A percentile compares a stretch with the other conserved stretches of the same genome.
Evolutionary conservation across 768 basidiomycete species (phyloP).

Genomic region (Gloeopeniophorella convolvens): DNA sequence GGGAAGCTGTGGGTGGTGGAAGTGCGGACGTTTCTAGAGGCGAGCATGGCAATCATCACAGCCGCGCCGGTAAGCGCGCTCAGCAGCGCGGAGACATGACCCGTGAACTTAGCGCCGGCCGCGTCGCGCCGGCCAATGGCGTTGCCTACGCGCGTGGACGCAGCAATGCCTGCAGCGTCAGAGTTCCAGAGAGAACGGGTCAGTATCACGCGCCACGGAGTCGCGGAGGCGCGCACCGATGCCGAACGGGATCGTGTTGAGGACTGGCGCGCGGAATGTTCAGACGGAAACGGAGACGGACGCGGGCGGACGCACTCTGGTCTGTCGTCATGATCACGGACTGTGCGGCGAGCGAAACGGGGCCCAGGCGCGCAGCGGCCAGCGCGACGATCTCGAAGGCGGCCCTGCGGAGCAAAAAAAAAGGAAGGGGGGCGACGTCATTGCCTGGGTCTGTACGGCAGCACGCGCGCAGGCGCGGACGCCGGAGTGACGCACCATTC

Average conservation of each 20-base stretch:
- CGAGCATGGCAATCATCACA: slow-evolving; percentile 56
- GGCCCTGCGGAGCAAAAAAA: slow-evolving; percentile 40
- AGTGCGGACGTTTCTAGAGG: slow-evolving; percentile 45
- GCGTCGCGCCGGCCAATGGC: slow-evolving; percentile 56
- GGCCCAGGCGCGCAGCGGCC: slow-evolving; percentile 64
- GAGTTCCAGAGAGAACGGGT: neutral
- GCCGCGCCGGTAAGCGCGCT: slow-evolving; percentile 52
- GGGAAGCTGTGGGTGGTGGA: neutral
- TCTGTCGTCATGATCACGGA: slow-evolving; percentile 78
- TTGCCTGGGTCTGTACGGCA: neutral
- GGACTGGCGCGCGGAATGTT: slow-evolving; percentile 34
- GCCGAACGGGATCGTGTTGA: slow-evolving; percentile 72
- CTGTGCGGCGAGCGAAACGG: slow-evolving; percentile 65
- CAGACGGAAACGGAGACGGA: neutral
- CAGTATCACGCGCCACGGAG: slow-evolving; percentile 2
- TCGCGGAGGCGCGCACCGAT: slow-evolving; percentile 35
- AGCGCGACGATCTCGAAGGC: slow-evolving; percentile 80
- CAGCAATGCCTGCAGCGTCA: slow-evolving; percentile 45
- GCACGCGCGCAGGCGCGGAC: too few species aligned
- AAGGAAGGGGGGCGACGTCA: neutral
- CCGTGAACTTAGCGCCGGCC: slow-evolving; percentile 45
- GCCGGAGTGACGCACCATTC: slow-evolving; percentile 71
- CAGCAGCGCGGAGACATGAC: slow-evolving; percentile 56
- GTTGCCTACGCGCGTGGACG: slow-evolving; percentile 68
- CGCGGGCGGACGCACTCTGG: slow-evolving; percentile 41